Conservation (phyloP, 2,329 filamentous ascomycete species). For the Ophiocordyceps robertsii region DNA sequence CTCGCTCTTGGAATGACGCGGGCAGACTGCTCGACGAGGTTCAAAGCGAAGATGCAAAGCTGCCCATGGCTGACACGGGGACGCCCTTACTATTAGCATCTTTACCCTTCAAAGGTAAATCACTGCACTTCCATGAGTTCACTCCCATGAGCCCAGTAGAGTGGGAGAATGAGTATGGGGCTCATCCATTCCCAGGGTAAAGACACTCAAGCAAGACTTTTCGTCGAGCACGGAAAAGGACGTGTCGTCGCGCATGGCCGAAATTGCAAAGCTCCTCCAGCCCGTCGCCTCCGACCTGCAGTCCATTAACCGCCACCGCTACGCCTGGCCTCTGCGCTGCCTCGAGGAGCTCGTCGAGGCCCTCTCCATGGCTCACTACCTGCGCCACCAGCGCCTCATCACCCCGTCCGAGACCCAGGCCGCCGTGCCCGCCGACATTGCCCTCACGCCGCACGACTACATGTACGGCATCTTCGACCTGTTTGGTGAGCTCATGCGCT, state of each 20-base stretch:
- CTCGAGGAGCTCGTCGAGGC: constrained; percentile 94
- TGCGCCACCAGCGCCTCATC: constrained; percentile 64
- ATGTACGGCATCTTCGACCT: constrained; percentile 85
- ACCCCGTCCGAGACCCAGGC: constrained; percentile 45
- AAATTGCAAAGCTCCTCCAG: constrained; percentile 57
- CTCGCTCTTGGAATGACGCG: neutral
- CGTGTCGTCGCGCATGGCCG: constrained; percentile 52
- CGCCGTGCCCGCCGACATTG: constrained; percentile 37
- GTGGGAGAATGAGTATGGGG: no score
- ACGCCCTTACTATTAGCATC: constrained; percentile 13
- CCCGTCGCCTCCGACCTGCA: constrained; percentile 60
- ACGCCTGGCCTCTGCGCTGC: constrained; percentile 66
- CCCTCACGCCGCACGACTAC: constrained; percentile 71
- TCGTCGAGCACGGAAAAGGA: constrained; percentile 58
- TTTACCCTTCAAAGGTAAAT: constrained; percentile 24
- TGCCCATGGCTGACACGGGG: neutral
- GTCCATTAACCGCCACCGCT: constrained; percentile 70
- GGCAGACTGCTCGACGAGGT: neutral
- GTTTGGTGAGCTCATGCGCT: constrained; percentile 93
- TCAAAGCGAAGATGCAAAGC: neutral
- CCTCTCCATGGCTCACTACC: constrained; percentile 76
- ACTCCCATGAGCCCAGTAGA: no score
- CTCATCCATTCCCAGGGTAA: constrained; percentile 35
- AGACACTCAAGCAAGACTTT: constrained; percentile 46
- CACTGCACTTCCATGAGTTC: neutral